phyloP scores from a whole-genome alignment of 1,139 yeast genomes.

The Zygosaccharomyces pseudobailii region DNA sequence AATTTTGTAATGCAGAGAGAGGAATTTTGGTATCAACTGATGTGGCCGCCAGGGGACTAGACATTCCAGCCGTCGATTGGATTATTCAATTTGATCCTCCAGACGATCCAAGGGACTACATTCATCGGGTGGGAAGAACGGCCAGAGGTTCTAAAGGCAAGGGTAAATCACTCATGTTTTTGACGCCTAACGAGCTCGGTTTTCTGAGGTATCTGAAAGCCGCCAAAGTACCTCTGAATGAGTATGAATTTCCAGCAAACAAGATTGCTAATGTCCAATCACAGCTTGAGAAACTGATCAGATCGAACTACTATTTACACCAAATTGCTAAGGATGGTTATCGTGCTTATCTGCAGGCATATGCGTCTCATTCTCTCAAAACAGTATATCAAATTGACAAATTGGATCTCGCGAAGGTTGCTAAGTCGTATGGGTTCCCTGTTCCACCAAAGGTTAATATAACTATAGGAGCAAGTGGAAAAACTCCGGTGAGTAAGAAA shows the following conservation, averaged over 20 bases:
- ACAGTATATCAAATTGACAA: conserved; percentile 95
- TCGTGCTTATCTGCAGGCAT: conserved; percentile 92
- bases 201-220: conserved; percentile 91
- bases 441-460: conserved; percentile 97
- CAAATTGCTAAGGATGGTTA: conserved; percentile 97
- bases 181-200: conserved; percentile 91
- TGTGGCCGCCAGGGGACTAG: conserved; percentile 97
- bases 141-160: conserved; percentile 92
- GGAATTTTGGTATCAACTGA: conserved; percentile 94
- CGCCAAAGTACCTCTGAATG: conserved; percentile 95
- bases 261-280: conserved; percentile 95
- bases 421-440: conserved; percentile 89
- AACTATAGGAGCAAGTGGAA: conserved; percentile 89
- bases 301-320: conserved; percentile 89
- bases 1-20: conserved; percentile 92
- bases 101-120: conserved; percentile 97
- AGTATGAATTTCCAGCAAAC: conserved; percentile 88
- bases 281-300: conserved; percentile 84
- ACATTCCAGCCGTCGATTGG: conserved; percentile 97
- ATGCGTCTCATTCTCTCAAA: conserved; percentile 92
- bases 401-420: conserved; percentile 89
- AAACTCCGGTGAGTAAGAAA: conserved; percentile 38
- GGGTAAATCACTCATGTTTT: conserved; percentile 92
- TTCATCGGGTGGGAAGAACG: conserved; percentile 97
- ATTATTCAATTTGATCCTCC: conserved; percentile 97